These are phyloP conservation scores for Crithidia fasciculata DNA, from an alignment of 208 protist genomes.

Conservation along the genomic window DNA sequence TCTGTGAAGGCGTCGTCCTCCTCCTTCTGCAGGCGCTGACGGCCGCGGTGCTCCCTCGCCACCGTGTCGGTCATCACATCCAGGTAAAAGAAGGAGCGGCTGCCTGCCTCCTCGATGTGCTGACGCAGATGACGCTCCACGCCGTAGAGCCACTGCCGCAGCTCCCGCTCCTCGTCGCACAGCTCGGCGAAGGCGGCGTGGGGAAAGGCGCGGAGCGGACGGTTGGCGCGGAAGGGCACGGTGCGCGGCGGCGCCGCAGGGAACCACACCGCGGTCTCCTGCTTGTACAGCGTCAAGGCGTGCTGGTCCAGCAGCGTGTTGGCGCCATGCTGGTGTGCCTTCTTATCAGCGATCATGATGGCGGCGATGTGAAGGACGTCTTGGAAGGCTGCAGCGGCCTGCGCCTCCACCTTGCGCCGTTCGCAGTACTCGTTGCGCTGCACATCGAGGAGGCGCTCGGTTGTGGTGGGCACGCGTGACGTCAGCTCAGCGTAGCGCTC, in stretches of 20 bases:
- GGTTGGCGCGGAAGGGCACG: conserved; percentile 36
- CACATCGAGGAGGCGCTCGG: conserved; percentile 58
- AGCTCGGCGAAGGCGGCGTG: conserved; percentile 48
- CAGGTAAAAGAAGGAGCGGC: conserved; percentile 53
- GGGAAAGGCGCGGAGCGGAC: conserved; percentile 49
- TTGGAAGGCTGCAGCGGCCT: conserved; percentile 34
- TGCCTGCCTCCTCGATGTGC: conserved; percentile 56
- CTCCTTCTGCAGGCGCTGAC: conserved; percentile 55
- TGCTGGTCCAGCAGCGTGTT: conserved; percentile 32
- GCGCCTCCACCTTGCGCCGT: conserved; percentile 56
- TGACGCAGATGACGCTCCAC: conserved; percentile 59
- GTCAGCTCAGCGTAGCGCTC: conserved; percentile 73
- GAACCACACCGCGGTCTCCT: conserved; percentile 64
- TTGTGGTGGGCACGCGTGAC: conserved; percentile 34
- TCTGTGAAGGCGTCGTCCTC: conserved; percentile 48
- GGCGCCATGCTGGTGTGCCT: conserved; percentile 33
- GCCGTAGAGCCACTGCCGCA: conserved; percentile 68
- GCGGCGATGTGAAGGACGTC: conserved; percentile 71
- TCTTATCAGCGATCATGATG: conserved; percentile 70
- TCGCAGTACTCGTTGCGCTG: conserved; percentile 61
- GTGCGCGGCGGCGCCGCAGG: conserved; percentile 34
- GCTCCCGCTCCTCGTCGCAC: conserved; percentile 66
- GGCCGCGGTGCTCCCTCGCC: conserved; percentile 37
- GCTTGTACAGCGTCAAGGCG: conserved; percentile 39
- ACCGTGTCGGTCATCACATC: conserved; percentile 43